A percentile compares a stretch with the other conserved stretches of the same genome.
phyloP scores from a whole-genome alignment of 305 asterid species.

The Coffea humblotiana region DNA sequence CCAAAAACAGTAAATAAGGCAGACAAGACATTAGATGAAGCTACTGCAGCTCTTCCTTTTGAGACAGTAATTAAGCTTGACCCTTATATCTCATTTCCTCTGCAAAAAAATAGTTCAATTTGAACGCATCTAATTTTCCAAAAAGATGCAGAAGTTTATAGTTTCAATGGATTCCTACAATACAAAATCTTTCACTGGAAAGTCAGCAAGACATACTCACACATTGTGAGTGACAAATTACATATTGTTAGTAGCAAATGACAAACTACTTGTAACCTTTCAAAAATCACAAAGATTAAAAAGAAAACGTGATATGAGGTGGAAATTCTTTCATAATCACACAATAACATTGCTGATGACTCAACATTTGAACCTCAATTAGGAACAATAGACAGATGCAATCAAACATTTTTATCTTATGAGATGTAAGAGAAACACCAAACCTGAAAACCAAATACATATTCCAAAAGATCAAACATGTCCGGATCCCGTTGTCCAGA shows the following conservation, averaged over 20 bases:
- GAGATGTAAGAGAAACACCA: constrained; percentile 18
- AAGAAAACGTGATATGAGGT: neutral
- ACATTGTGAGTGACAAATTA: too few relatives aligned
- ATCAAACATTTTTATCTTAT: neutral
- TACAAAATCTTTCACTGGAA: too few relatives aligned
- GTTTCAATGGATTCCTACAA: neutral
- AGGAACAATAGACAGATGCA: neutral
- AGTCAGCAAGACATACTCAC: neutral
- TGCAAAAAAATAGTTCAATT: neutral
- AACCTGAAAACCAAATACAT: constrained; percentile 95
- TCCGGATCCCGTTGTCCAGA: constrained; percentile 72
- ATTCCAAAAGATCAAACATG: constrained; percentile 96
- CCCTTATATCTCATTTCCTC: neutral
- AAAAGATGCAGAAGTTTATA: neutral
- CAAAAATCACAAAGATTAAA: too few relatives aligned
- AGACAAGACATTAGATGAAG: too few relatives aligned
- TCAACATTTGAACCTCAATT: neutral
- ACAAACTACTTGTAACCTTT: neutral
- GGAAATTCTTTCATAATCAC: neutral
- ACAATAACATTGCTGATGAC: neutral
- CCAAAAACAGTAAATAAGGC: too few relatives aligned
- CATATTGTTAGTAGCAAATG: neutral
- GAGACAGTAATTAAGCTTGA: neutral
- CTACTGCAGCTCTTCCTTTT: too few relatives aligned
- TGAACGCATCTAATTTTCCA: neutral